Percentiles rank a stretch among this genome's conserved stretches.
Conservation (phyloP, 345 rosid species). For the Linum usitatissimum region DNA sequence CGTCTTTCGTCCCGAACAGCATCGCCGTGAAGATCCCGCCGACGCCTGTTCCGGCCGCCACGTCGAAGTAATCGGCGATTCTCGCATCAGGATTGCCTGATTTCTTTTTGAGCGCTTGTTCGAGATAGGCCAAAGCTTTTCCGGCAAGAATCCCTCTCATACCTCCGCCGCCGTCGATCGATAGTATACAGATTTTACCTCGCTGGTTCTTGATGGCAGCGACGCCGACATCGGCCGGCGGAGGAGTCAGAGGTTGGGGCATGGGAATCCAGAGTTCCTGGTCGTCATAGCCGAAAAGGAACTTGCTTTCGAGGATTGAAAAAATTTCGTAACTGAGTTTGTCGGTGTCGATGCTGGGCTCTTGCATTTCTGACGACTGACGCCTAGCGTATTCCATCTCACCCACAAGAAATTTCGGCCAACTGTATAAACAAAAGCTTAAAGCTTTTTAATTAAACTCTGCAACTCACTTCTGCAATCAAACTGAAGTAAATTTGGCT, state of each 20-base stretch:
- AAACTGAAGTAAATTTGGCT: no score
- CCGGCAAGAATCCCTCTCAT: slow-evolving; percentile 84
- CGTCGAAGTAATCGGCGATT: slow-evolving; percentile 85
- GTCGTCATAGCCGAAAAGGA: slow-evolving; percentile 78
- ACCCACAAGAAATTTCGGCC: no score
- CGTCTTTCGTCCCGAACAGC: slow-evolving; percentile 72
- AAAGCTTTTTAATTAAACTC: no score
- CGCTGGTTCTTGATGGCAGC: slow-evolving; percentile 72
- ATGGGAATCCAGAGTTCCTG: slow-evolving; percentile 68
- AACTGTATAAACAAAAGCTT: no score
- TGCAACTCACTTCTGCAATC: no score
- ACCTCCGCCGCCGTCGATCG: slow-evolving; percentile 71
- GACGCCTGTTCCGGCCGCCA: slow-evolving; percentile 79
- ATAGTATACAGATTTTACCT: slow-evolving; percentile 77
- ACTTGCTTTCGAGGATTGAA: slow-evolving; percentile 84
- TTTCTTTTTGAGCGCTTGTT: slow-evolving; percentile 60
- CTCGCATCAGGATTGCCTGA: slow-evolving; percentile 86
- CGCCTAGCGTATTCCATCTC: slow-evolving; percentile 24
- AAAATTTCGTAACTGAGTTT: slow-evolving; percentile 95
- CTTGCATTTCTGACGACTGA: slow-evolving; percentile 53
- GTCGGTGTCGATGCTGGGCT: slow-evolving; percentile 91
- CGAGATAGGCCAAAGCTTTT: slow-evolving; percentile 78
- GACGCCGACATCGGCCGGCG: slow-evolving; percentile 8
- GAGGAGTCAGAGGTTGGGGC: slow-evolving; percentile 18
- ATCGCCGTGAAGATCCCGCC: slow-evolving; percentile 90